Evolutionary conservation across 2,329 filamentous ascomycete species (phyloP), one percentile per base, ranked within the genome.

Genomic region (Tolypocladium ovalisporum): DNA sequence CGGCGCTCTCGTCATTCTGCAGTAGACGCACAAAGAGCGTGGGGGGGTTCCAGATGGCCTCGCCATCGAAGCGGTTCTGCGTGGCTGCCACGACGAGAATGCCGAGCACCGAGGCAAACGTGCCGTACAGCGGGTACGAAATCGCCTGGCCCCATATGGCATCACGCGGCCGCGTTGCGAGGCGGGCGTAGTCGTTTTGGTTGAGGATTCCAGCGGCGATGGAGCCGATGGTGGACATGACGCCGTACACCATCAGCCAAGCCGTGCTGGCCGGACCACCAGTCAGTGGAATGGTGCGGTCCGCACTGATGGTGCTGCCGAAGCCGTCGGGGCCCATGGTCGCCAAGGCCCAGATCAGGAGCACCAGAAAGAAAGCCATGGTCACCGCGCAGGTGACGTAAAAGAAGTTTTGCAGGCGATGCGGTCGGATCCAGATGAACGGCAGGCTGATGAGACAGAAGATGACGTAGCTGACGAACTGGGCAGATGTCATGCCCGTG

Each of bases 371-470:
- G 57, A 76, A 78, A 40, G 73, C 64, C 3, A 76, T 58, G 0
- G 75, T 72, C 4, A 73, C 66, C 0, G 68, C 66, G 39, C 73
- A 71, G 27, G 74, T 71, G 57, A 73, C 60, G 54, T 72, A 70
- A 58, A 79, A 75, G 59, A 77, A 73, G 27, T 62, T 68, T 52
- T 75, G 68, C 39, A 78, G 67, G 13, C 71, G 70, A 52, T 78
- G 74, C 4, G 76, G 75, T 9, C 68, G 69, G 49, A 78, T 74
- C 66, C 71, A 76, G 36, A 78, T 64, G n/a, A 76, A 62, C 0
- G 76, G 75, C 1, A 78, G 64, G 13, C 71, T 75, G 55, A 76
- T 64, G 57, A 76, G 49, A 63, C 67, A 73, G 66, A 77, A 78
- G 56, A 78, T 64, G 24, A 76, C 67, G 60, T 77, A 78, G 13